Conservation (phyloP, 1,284 basidiomycete genomes). For the Apiotrichum montevideense region DNA sequence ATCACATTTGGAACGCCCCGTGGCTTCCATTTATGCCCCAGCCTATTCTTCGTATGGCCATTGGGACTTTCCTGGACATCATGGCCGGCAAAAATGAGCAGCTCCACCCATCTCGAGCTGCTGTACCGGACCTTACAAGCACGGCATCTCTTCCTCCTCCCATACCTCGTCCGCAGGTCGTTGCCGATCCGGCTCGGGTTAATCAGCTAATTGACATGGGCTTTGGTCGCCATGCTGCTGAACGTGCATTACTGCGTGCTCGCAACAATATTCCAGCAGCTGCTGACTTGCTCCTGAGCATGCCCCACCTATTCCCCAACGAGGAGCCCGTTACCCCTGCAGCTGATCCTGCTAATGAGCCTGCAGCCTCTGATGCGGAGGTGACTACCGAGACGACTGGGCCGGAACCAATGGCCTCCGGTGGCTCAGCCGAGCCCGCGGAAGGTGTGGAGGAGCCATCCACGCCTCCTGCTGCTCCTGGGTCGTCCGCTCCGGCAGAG, state of each 20-base stretch:
- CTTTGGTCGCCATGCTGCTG: constrained; percentile 77
- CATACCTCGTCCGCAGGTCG: constrained; percentile 11
- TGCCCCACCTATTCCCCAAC: constrained; percentile 65
- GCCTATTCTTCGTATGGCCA: constrained; percentile 64
- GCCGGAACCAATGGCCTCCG: background rate
- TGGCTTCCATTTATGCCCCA: constrained; percentile 76
- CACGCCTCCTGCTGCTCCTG: background rate
- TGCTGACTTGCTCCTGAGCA: constrained; percentile 76
- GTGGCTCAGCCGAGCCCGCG: background rate
- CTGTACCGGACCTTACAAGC: constrained; percentile 19
- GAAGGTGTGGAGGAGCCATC: background rate
- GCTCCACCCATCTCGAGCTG: constrained; percentile 22
- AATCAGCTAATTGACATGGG: constrained; percentile 92
- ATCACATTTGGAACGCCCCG: constrained; percentile 69
- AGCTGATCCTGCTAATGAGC: constrained; percentile 15
- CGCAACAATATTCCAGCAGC: constrained; percentile 86
- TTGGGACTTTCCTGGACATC: constrained; percentile 73
- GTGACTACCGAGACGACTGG: background rate
- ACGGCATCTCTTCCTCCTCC: constrained; percentile 3
- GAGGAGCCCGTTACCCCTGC: constrained; percentile 20
- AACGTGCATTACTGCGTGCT: constrained; percentile 72
- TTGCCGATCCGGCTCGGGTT: constrained; percentile 69
- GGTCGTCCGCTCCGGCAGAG: background rate
- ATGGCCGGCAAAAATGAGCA: constrained; percentile 77
- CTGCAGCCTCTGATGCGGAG: constrained; percentile 6